Base-by-base conservation (phyloP, 441 rosid genomes). In the Euphorbia schlechtendalii region DNA sequence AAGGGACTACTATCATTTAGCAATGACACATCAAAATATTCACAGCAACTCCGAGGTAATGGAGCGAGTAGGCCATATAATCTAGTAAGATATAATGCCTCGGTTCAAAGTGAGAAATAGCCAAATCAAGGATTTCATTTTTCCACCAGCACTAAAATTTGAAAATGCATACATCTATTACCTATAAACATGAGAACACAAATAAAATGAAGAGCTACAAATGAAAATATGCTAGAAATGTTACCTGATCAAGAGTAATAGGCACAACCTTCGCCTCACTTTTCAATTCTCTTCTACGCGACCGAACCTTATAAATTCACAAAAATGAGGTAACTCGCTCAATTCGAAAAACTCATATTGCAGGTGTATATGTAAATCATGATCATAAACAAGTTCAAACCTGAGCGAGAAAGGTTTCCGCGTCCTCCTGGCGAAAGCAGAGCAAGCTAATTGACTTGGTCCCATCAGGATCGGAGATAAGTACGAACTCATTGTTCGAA, bases 351-450 rank as follows among this genome's bases (percentile, higher is more conserved):
- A 40, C 24, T 20, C 3, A 3, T 3, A 17, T 3, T 48, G 3
- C 34, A 15, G 41, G 41, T 38, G 11, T 8, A 8, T 8, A 22
- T 18, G n/a, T 3, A 30, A 0, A 28, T 0, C 36, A 7, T 0
- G 10, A 49, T 4, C 11, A 8, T 8, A 0, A 20, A 14, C 27
- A 4, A 55, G 43, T 30, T n/a, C 68, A 59, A 54, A 86, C 96
- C 84, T 91, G 92, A 75, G 90, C 91, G 13, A 92, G 91, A 64
- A 92, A 84, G 30, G 96, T 80, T 73, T 92, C 93, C 2, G 98
- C 96, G 63, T 92, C 98, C 76, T 92, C 98, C 74, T 78, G 86
- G 8, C 95, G 88, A 60, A 92, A 89, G 81, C 98, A 92, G 69
- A 92, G 96, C 80, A 92, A 81, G 48, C 96, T 81, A 40, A 92